A percentile compares a stretch with the other conserved stretches of the same genome.
These are phyloP conservation scores for Tilletia walkeri DNA, from an alignment of 1,284 basidiomycete genomes.

Conservation along the genomic window DNA sequence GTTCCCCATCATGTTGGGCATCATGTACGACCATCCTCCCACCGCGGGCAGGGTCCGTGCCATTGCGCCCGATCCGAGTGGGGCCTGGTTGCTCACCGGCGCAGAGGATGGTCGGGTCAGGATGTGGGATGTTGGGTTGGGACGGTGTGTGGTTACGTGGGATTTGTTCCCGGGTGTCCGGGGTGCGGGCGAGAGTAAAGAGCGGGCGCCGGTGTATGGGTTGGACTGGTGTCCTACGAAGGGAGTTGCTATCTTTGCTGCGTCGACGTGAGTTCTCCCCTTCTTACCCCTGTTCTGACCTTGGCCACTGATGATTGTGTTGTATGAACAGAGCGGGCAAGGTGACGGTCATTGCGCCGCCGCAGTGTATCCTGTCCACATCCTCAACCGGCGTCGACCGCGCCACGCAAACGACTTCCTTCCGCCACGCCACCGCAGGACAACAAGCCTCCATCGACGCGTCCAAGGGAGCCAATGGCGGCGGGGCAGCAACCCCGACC, in stretches of 20 bases:
- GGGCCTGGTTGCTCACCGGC: slow-evolving; percentile 86
- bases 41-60: slow-evolving; percentile 67
- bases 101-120: slow-evolving; percentile 84
- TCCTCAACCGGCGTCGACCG: slow-evolving; percentile 57
- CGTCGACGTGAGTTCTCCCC: slow-evolving; percentile 67
- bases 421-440: slow-evolving; percentile 42
- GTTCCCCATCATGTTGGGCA: slow-evolving; percentile 82
- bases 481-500: slow-evolving; percentile 31
- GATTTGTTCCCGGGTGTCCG: slow-evolving; percentile 59
- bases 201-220: slow-evolving; percentile 66
- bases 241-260: slow-evolving; percentile 77
- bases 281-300: not conserved
- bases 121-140: slow-evolving; percentile 91
- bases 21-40: slow-evolving; percentile 71
- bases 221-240: slow-evolving; percentile 90
- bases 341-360: slow-evolving; percentile 78
- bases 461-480: slow-evolving; percentile 18
- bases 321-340: slow-evolving; percentile 67
- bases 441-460: slow-evolving; percentile 16
- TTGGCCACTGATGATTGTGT: not conserved
- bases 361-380: slow-evolving; percentile 57
- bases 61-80: slow-evolving; percentile 79
- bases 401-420: slow-evolving; percentile 34
- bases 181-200: slow-evolving; percentile 61
- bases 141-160: slow-evolving; percentile 86